These are phyloP conservation scores for Epipyxis sp. DNA, from an alignment of 108 stramenopile species.

Conservation along the genomic window DNA sequence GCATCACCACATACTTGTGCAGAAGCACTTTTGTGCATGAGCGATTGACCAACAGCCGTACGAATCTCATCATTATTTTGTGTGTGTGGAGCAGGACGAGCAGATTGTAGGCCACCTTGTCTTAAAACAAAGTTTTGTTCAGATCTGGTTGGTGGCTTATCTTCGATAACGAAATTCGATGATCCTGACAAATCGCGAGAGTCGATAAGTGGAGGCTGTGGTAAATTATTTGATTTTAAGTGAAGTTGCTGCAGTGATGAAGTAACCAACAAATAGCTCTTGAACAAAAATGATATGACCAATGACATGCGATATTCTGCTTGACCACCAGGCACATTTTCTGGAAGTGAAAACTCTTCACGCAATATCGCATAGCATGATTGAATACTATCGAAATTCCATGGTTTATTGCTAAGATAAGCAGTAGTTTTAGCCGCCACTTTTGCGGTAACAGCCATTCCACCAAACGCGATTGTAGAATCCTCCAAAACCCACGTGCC, in stretches of 20 bases:
- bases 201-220: too few species aligned
- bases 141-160: conserved; percentile 71
- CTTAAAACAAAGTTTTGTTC: conserved; percentile 72
- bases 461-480: conserved; percentile 76
- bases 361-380: conserved; percentile 42
- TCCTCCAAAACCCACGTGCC: conserved; percentile 64
- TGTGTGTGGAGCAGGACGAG: conserved; percentile 42
- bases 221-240: neutral
- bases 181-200: too few species aligned
- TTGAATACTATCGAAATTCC: conserved; percentile 66
- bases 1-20: conserved; percentile 89
- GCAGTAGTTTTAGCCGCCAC: conserved; percentile 67
- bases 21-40: conserved; percentile 72
- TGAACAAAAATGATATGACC: conserved; percentile 78
- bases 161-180: conserved; percentile 65
- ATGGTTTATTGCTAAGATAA: conserved; percentile 32
- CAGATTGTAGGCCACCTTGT: conserved; percentile 43
- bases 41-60: conserved; percentile 64
- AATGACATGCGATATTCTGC: conserved; percentile 78
- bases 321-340: conserved; percentile 82
- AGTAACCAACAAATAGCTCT: conserved; percentile 61
- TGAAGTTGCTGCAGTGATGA: neutral
- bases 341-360: conserved; percentile 71
- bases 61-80: conserved; percentile 21
- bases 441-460: conserved; percentile 82